Percentiles rank a stretch among this genome's conserved stretches.
Conservation (phyloP, 208 protist genomes). For the Trypanosoma theileri region DNA sequence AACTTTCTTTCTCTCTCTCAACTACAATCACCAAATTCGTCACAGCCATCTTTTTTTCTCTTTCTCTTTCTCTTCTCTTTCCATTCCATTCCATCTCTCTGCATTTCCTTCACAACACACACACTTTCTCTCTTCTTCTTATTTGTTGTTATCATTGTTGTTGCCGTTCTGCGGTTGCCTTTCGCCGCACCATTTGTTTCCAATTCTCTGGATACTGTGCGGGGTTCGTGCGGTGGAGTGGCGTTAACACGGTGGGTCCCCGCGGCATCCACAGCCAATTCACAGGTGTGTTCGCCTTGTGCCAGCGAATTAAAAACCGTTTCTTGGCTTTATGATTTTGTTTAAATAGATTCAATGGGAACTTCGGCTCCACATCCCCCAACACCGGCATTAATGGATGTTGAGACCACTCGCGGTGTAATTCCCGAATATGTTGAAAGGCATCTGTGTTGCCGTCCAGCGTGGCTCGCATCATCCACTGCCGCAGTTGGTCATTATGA, state of each 20-base stretch:
- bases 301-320: conserved; percentile 86
- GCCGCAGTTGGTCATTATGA: conserved; percentile 75
- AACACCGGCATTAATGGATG: conserved; percentile 88
- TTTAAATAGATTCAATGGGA: conserved; percentile 89
- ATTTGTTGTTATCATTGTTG: not conserved
- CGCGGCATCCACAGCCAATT: conserved; percentile 89
- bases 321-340: conserved; percentile 84
- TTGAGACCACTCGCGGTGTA: conserved; percentile 88
- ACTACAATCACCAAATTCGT: too few species aligned
- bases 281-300: conserved; percentile 87
- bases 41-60: not conserved
- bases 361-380: conserved; percentile 88
- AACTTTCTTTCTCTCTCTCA: not conserved
- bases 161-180: not conserved
- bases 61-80: not conserved
- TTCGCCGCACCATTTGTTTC: conserved; percentile 49
- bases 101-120: not conserved
- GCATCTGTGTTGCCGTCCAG: conserved; percentile 62
- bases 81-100: not conserved
- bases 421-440: conserved; percentile 72
- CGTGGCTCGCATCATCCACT: conserved; percentile 91
- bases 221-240: conserved; percentile 63
- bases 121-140: not conserved
- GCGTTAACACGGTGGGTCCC: conserved; percentile 47
- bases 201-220: conserved; percentile 82